Evolutionary conservation across 202 grass and related monocot species (phyloP).

Genomic region (Panicum virgatum): DNA sequence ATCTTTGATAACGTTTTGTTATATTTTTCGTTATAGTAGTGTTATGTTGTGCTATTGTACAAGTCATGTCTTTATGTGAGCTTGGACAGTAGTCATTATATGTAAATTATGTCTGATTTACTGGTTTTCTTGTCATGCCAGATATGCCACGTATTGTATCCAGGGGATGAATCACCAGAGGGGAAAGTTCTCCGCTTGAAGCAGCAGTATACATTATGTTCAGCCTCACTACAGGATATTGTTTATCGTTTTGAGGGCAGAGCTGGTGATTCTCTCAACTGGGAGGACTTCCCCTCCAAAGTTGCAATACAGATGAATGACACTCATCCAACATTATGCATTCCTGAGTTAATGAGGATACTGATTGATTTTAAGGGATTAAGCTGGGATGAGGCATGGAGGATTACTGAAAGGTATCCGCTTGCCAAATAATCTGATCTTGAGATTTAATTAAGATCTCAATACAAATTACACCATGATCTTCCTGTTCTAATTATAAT

Average conservation of each 20-base stretch:
- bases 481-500: slow-evolving; percentile 2
- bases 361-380: slow-evolving; percentile 93
- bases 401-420: slow-evolving; percentile 88
- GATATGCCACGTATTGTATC: slow-evolving; percentile 96
- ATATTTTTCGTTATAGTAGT: slow-evolving; percentile 18
- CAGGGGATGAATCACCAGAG: slow-evolving; percentile 90
- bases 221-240: slow-evolving; percentile 97
- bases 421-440: neutral
- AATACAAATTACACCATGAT: slow-evolving; percentile 23
- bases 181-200: slow-evolving; percentile 95
- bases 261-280: slow-evolving; percentile 76
- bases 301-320: slow-evolving; percentile 99
- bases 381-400: slow-evolving; percentile 83
- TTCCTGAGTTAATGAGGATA: slow-evolving; percentile 98
- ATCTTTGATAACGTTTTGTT: slow-evolving; percentile 9
- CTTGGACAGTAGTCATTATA: neutral
- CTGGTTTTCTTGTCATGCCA: slow-evolving; percentile 43
- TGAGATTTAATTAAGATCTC: slow-evolving; percentile 12
- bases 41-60: slow-evolving; percentile 4
- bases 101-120: slow-evolving; percentile 26
- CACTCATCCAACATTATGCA: slow-evolving; percentile 97
- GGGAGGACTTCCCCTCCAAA: slow-evolving; percentile 92
- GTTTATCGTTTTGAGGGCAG: slow-evolving; percentile 85
- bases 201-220: slow-evolving; percentile 98
- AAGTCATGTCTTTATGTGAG: neutral